Evolutionary conservation across 441 rosid genomes (phyloP), one percentile per base, ranked within the genome.

Genomic region (Dalechampia spathulata): DNA sequence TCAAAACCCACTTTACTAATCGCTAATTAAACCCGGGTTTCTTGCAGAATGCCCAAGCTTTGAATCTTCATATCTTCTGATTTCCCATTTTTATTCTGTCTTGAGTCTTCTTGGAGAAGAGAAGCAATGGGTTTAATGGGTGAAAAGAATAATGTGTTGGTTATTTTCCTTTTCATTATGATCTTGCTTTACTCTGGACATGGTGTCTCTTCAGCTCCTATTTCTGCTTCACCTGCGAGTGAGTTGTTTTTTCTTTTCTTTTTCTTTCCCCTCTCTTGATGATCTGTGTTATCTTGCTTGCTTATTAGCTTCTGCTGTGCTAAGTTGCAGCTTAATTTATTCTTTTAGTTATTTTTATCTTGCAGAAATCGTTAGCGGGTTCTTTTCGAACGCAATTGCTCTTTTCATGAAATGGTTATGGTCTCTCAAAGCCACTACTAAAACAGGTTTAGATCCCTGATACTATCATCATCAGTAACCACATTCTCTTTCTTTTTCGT

Each of bases 371-470:
- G 78, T 89, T 22, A 78, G 63, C 74, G 81, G 84, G 60, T 62
- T 85, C 72, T 67, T 88, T 81, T 78, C 92, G 11, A 85, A 85
- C 74, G 77, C 73, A 3, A 71, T 69, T 49, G 64, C 90, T 63
- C 74, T 75, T 61, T 65, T 74, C 41, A 57, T 85, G 77, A 90
- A 85, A 73, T 79, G 92, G 96, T 16, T 85, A 27, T 83, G 93
- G 87, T 88, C 95, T 25, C 75, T 88, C 67, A 91, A 81, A 73
- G 60, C 90, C 68, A 73, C 84, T 63, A 72, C 90, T 14, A 80
- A 82, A 73, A 83, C 92, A 78, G 96, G 99, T 87, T 60, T 34
- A 61, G 78, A 74, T 79, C 79, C n/a, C n/a, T n/a, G n/a, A n/a
- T n/a, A n/a, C n/a, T n/a, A n/a, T n/a, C n/a, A n/a, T n/a, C n/a